Conservation (phyloP, 2,329 filamentous ascomycete species). For the Diaporthe longicolla region DNA sequence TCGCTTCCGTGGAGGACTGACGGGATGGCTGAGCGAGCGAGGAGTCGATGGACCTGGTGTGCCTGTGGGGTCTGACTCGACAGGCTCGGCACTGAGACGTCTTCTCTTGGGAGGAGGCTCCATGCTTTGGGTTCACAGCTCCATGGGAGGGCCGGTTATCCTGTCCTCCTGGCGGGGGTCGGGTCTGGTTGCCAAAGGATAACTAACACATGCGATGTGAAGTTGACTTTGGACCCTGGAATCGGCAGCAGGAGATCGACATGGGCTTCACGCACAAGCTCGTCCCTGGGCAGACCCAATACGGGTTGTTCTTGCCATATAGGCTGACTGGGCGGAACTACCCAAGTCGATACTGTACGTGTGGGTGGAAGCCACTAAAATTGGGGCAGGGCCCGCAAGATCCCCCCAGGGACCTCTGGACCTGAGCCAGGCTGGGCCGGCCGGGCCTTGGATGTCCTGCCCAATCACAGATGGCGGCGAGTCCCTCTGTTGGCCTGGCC, state of each 20-base stretch:
- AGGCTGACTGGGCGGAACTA: too few species aligned
- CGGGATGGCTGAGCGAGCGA: slow-evolving; percentile 54
- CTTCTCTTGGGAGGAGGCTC: slow-evolving; percentile 36
- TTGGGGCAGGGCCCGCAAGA: background rate
- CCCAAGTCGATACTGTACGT: background rate
- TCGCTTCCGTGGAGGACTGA: slow-evolving; percentile 63
- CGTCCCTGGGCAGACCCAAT: background rate
- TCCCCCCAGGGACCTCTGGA: background rate
- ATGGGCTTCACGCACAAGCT: background rate
- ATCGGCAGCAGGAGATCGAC: too few species aligned
- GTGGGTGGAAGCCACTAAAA: slow-evolving; percentile 14
- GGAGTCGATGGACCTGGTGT: slow-evolving; percentile 41
- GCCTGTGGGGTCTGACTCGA: background rate
- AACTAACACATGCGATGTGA: background rate
- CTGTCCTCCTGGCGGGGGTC: too few species aligned
- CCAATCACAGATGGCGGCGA: slow-evolving; percentile 1
- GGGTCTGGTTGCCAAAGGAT: background rate
- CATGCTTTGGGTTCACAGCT: slow-evolving; percentile 19
- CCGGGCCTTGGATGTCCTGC: background rate
- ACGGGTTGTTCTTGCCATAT: too few species aligned
- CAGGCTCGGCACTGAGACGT: slow-evolving; percentile 23
- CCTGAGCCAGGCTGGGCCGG: slow-evolving; percentile 20
- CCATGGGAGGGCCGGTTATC: background rate
- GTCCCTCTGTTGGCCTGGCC: background rate
- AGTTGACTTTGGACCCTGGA: too few species aligned